phyloP scores from a whole-genome alignment of 1,284 basidiomycete genomes.

The Cutaneotrichosporon arboriforme region DNA sequence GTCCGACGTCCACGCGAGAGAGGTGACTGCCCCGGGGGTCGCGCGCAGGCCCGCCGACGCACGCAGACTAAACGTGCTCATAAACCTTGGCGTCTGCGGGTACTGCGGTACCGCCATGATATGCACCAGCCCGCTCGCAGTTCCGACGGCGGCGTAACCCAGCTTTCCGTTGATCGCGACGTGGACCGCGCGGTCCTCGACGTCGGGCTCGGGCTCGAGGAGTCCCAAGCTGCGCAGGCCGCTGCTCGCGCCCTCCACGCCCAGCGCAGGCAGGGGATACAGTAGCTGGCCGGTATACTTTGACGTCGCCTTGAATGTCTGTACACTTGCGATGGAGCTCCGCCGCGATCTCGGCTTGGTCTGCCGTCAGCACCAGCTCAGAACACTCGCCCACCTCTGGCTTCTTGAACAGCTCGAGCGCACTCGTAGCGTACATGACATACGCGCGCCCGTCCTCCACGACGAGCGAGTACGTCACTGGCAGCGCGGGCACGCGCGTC shows the following conservation, averaged over 20 bases:
- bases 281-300: conserved; percentile 2
- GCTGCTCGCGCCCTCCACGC: neutral
- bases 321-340: neutral
- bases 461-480: conserved; percentile 40
- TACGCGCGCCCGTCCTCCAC: conserved; percentile 48
- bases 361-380: neutral
- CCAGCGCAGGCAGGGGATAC: conserved; percentile 9
- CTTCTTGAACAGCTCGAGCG: conserved; percentile 10
- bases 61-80: conserved; percentile 30
- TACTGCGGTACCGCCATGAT: conserved; percentile 51
- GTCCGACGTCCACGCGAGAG: conserved; percentile 87
- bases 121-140: conserved; percentile 56
- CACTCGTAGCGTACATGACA: conserved; percentile 31
- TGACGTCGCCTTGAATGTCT: neutral
- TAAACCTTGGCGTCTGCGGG: conserved; percentile 22
- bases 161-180: conserved; percentile 76
- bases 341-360: neutral
- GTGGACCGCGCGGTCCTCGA: conserved; percentile 52
- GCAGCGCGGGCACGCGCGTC: conserved; percentile 25
- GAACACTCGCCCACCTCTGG: neutral
- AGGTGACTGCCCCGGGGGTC: conserved; percentile 62
- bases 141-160: conserved; percentile 77
- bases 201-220: conserved; percentile 32
- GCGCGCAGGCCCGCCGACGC: conserved; percentile 39
- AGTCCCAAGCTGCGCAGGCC: conserved; percentile 6